A percentile compares a stretch with the other conserved stretches of the same genome.
Evolutionary conservation across 1,284 basidiomycete species (phyloP).

Genomic region (Clitocybe nebularis): DNA sequence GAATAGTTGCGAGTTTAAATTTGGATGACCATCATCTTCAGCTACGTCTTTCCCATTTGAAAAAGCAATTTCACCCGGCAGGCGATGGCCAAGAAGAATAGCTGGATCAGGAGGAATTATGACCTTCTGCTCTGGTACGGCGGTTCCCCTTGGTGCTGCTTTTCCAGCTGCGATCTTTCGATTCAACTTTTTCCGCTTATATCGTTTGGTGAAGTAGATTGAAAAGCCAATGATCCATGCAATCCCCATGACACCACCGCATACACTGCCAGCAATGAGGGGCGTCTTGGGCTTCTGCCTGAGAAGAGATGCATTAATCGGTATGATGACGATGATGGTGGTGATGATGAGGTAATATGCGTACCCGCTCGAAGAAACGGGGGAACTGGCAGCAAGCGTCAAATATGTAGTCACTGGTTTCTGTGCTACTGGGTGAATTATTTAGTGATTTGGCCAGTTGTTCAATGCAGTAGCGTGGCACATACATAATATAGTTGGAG

Average conservation of each 20-base stretch:
- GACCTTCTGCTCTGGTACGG: constrained; percentile 36
- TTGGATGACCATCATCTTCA: background rate
- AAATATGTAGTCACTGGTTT: constrained; percentile 6
- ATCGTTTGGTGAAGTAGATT: constrained; percentile 42
- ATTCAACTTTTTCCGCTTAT: constrained; percentile 35
- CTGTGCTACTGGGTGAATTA: too few species aligned
- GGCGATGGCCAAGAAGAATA: constrained; percentile 44
- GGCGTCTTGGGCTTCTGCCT: constrained; percentile 59
- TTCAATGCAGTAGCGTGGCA: too few species aligned
- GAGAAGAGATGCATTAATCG: background rate
- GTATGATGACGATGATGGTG: too few species aligned
- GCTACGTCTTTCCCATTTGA: constrained; percentile 20
- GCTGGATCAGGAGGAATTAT: constrained; percentile 68
- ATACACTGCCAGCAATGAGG: constrained; percentile 59
- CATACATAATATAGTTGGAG: too few species aligned
- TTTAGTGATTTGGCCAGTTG: too few species aligned
- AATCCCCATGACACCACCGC: constrained; percentile 46
- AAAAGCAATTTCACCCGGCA: constrained; percentile 41
- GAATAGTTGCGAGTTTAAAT: too few species aligned
- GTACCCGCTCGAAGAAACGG: too few species aligned
- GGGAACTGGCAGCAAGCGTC: too few species aligned
- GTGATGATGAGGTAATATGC: too few species aligned
- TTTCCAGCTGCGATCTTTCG: constrained; percentile 32
- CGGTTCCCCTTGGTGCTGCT: constrained; percentile 24
- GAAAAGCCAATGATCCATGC: constrained; percentile 50